A percentile compares a stretch with the other conserved stretches of the same genome.
Conservation (phyloP, 495 filamentous ascomycete species). For the Cetradonia linearis region DNA sequence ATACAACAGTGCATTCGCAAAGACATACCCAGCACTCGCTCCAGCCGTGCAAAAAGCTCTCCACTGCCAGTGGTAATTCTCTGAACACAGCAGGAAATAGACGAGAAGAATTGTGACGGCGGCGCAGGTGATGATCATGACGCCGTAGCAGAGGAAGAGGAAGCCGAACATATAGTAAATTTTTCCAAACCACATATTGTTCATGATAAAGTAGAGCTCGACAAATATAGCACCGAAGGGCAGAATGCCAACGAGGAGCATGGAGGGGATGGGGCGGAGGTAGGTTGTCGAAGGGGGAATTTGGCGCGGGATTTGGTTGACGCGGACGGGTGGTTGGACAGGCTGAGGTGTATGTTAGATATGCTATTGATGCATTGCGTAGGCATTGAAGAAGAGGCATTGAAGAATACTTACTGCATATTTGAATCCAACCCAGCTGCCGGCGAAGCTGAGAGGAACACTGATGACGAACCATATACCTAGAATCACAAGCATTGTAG, state of each 20-base stretch:
- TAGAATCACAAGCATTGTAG: constrained; percentile 88
- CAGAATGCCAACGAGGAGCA: constrained; percentile 79
- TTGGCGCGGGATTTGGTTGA: constrained; percentile 96
- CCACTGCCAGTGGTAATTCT: constrained; percentile 99
- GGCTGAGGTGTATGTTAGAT: constrained; percentile 28
- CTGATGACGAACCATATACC: constrained; percentile 95
- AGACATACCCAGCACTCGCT: constrained; percentile 80
- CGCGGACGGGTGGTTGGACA: constrained; percentile 72
- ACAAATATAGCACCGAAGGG: constrained; percentile 96
- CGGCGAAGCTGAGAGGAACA: constrained; percentile 78
- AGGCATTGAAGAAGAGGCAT: no score
- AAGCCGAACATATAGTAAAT: constrained; percentile 99
- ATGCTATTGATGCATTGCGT: not conserved
- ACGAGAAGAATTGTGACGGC: constrained; percentile 85
- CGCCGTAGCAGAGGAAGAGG: constrained; percentile 90
- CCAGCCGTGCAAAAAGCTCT: constrained; percentile 81
- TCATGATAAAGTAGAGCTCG: constrained; percentile 98
- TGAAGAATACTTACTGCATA: constrained; percentile 44
- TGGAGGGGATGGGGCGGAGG: constrained; percentile 72
- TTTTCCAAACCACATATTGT: constrained; percentile 91
- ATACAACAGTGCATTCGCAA: constrained; percentile 77
- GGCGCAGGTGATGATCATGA: constrained; percentile 94
- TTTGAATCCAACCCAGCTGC: constrained; percentile 87
- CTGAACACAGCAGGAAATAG: constrained; percentile 87
- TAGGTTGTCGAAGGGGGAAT: constrained; percentile 76